Base-by-base conservation (phyloP, 306 rosid genomes). In the Prinsepia uniflora region DNA sequence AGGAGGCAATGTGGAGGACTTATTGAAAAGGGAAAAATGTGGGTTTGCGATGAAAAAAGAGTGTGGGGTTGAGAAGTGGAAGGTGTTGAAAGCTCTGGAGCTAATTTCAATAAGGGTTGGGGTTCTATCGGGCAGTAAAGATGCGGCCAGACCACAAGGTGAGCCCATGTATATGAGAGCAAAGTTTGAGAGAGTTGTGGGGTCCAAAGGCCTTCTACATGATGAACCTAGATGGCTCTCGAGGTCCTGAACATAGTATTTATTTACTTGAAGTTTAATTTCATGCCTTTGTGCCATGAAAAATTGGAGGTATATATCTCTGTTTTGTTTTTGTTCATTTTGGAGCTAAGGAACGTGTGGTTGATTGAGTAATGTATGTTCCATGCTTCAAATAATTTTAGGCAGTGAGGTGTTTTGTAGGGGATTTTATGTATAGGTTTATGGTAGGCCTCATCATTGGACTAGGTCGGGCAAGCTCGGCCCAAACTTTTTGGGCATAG, bases 101-200 rank as follows among this genome's bases (percentile, higher is more conserved):
- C 93, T 93, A 10, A 81, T 93, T 24, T 76, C 96, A 13, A 90
- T 90, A 96, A 96, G 96, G 0, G 98, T 93, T 0, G 96, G 96
- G 0, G 96, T 93, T 18, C 58, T 88, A 62, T 96, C 96, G 1
- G 75, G 50, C 0, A 20, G 4, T 6, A 80, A 48, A 20, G 66
- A 36, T 68, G 88, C 80, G 66, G 80, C 43, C 63, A 85, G 74
- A 64, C 76, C 74, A 42, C 88, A 85, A 1, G 96, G 93, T 13
- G 98, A 93, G 64, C 48, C 88, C 5, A 90, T 93, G 96, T 93
- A 90, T 42, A 90, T 93, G 98, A 87, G 98, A 71, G 96, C 96
- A 0, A 84, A 74, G 75, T 93, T 85, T 59, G 98, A 93, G 81
- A 71, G 96, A 73, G 96, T 93, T 62, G 89, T 90, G 7, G 91